Evolutionary conservation across 352 stramenopile genomes (phyloP), one percentile per base, ranked within the genome.

Genomic region (Globisporangium paddicum): DNA sequence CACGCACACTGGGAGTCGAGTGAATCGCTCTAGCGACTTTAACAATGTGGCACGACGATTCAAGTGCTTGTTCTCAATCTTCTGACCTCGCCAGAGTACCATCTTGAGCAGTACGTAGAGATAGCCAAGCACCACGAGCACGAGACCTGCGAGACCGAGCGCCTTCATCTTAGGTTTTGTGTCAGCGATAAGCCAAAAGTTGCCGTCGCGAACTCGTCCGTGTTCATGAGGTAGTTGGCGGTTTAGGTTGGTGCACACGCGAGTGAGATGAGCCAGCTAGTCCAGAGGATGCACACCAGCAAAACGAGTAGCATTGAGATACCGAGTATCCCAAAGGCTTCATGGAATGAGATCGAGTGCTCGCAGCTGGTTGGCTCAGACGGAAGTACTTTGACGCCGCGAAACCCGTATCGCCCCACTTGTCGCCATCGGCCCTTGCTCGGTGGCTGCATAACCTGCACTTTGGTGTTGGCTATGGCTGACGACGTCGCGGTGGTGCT

Each of bases 181-280:
- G 37, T 67, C 58, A 5, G 59, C 30, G 38, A 78, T 67, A 23
- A 71, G 66, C 77, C 72, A 87, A 34, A 83, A 87, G 2, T 77
- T 54, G 2, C 74, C 74, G 38, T 83, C 52, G 42, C 74, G 25
- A 83, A 75, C n/a, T 69, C 58, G 3, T 19, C 38, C 0, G 74
- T 85, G 56, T 77, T 55, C 74, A 85, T n/a, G n/a, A n/a, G n/a
- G n/a, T n/a, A n/a, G n/a, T n/a, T n/a, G n/a, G n/a, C n/a, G n/a
- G n/a, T n/a, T n/a, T n/a, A n/a, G n/a, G n/a, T n/a, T n/a, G n/a
- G n/a, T n/a, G n/a, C n/a, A n/a, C n/a, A n/a, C 14, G 69, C 58
- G 13, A 86, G 56, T 11, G 70, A 28, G 3, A 68, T 66, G 19
- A 81, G 59, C 59, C 70, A 75, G 0, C 37, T 37, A 1, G 65